Base-by-base conservation (phyloP, 2,329 filamentous ascomycete species). In the Fusarium pseudoanthophilum region DNA sequence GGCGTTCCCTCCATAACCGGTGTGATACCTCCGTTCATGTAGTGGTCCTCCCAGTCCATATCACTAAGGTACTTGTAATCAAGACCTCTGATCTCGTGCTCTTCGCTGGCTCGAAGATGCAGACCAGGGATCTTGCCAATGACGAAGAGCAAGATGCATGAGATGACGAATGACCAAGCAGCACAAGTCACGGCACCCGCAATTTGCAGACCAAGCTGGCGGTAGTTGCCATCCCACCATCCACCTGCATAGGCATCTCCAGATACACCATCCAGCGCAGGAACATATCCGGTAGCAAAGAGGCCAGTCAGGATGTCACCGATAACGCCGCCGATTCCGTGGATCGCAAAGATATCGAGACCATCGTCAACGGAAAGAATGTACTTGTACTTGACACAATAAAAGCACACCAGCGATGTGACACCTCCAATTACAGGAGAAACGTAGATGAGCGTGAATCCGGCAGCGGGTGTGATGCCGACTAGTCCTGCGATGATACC, bases 271-370 rank as follows among this genome's bases (percentile, higher is more conserved):
- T 90, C 88, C 20, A 90, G 83, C 11, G 84, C 84, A 5, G 85
- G 84, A 4, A 89, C 85, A 76, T 78, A 80, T 18, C 79, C 71
- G 9, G 87, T 84, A 0, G 89, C 88, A 59, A 90, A 90, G 36
- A 90, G 82, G 6, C 89, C 88, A 0, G 88, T 90, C 24, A 90
- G 76, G 53, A 90, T 82, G 39, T 87, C 85, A 21, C 88, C 89
- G 2, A 90, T 84, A 69, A 87, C 84, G 16, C 89, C 89, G n/a
- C 88, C 88, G 4, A 90, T 80, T 24, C 88, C 88, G 75, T 91
- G 89, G 34, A 90, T 85, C 36, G 87, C 87, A 67, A 90, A 90
- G 56, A 90, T 88, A 66, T 90, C 88, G 58, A 90, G 83, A 5
- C 87, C 87, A 51, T 90, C 88, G 65, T 90, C 89, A 16, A 90